These are phyloP conservation scores for Ascochyta lentis DNA, from an alignment of 2,329 filamentous ascomycete species.

Conservation along the genomic window DNA sequence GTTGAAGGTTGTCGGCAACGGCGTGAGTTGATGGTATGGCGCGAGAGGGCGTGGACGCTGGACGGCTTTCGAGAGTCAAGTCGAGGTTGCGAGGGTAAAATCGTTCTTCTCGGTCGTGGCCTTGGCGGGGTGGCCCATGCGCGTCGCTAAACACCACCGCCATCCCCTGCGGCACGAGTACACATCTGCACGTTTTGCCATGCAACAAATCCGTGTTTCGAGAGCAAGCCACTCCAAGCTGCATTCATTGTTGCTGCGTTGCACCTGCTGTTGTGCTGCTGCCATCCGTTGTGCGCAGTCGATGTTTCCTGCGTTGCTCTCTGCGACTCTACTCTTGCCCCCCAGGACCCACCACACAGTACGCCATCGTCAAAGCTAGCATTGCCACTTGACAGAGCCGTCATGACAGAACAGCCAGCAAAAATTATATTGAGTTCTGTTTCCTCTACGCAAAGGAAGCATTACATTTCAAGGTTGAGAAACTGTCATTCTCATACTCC, in stretches of 20 bases:
- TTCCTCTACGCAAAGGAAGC: no score
- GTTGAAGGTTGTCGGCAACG: conserved; percentile 36
- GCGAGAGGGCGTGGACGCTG: conserved; percentile 43
- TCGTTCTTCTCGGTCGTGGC: background rate
- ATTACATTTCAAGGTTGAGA: background rate
- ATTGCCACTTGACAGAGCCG: background rate
- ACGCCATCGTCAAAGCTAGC: conserved; percentile 5
- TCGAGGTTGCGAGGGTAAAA: background rate
- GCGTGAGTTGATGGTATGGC: conserved; percentile 45
- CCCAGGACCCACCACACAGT: conserved; percentile 5
- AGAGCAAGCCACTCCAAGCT: background rate
- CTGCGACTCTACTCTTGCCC: conserved; percentile 12
- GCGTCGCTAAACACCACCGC: no score
- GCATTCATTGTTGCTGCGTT: background rate
- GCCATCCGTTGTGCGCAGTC: conserved; percentile 6
- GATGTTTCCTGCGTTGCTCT: conserved; percentile 5
- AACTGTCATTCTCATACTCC: background rate
- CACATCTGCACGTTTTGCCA: conserved; percentile 2
- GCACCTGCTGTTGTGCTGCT: background rate
- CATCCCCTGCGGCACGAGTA: background rate
- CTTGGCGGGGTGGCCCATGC: no score
- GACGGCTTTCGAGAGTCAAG: conserved; percentile 33
- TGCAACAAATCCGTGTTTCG: background rate
- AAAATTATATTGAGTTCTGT: background rate
- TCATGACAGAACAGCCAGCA: background rate